phyloP scores from a whole-genome alignment of 768 basidiomycete genomes.

The Termitomyces sp. region DNA sequence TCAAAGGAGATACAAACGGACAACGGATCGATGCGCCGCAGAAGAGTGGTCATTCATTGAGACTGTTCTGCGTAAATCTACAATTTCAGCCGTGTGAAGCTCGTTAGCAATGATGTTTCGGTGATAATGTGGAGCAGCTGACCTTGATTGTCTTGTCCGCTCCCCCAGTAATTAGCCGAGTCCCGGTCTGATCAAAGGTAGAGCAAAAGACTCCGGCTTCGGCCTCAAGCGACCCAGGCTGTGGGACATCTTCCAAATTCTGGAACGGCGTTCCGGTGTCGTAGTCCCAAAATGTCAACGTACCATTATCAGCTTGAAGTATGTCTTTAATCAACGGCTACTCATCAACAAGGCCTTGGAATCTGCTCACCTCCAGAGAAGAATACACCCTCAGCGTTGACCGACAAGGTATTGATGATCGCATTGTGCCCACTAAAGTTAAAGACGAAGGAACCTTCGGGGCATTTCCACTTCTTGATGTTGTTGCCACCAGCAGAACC shows the following conservation, averaged over 20 bases:
- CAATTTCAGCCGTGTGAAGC: background rate
- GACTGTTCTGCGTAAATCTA: conserved; percentile 72
- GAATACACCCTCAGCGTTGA: conserved; percentile 94
- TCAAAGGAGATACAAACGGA: conserved; percentile 5
- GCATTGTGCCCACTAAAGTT: conserved; percentile 97
- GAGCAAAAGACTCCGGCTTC: conserved; percentile 97
- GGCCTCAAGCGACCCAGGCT: conserved; percentile 96
- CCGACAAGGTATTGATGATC: conserved; percentile 93
- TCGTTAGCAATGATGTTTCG: conserved; percentile 1
- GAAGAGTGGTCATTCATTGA: conserved; percentile 28
- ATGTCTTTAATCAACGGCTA: background rate
- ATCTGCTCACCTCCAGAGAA: conserved; percentile 83
- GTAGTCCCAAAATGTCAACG: conserved; percentile 92
- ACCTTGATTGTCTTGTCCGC: conserved; percentile 99
- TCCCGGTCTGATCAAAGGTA: conserved; percentile 94
- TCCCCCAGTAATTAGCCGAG: conserved; percentile 90
- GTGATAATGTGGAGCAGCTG: conserved; percentile 16
- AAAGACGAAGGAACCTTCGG: conserved; percentile 92
- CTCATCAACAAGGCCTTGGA: background rate
- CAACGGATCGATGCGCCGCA: background rate
- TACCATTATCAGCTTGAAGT: conserved; percentile 83
- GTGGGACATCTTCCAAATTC: conserved; percentile 88
- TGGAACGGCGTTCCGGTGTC: conserved; percentile 94
- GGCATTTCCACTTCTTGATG: conserved; percentile 99
- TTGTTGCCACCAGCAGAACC: conserved; percentile 99